A percentile compares a stretch with the other conserved stretches of the same genome.
phyloP scores from a whole-genome alignment of 2,329 filamentous ascomycete species.

The Corniculantispora saksenae region DNA sequence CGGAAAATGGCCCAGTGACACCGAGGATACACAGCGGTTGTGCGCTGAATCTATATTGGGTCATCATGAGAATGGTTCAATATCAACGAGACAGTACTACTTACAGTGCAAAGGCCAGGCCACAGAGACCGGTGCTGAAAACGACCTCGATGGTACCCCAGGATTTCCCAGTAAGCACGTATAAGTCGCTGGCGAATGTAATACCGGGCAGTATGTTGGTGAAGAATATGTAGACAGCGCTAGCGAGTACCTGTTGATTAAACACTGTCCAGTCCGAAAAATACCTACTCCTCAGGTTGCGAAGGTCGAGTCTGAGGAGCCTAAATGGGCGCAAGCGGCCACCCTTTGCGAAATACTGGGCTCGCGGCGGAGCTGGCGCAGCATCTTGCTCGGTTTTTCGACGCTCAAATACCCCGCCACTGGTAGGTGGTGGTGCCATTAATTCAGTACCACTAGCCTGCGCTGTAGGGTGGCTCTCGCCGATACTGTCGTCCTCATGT shows the following conservation, averaged over 20 bases:
- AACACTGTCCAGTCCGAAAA: conserved; percentile 58
- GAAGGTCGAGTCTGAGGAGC: conserved; percentile 50
- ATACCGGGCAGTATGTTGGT: conserved; percentile 67
- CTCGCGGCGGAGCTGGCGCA: conserved; percentile 4
- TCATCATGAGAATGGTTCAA: neutral
- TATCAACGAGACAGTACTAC: conserved; percentile 20
- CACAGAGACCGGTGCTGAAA: conserved; percentile 65
- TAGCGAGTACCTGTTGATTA: conserved; percentile 64
- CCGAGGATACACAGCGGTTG: conserved; percentile 67
- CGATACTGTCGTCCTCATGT: neutral
- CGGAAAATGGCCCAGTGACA: conserved; percentile 67
- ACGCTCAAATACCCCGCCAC: neutral
- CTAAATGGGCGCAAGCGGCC: conserved; percentile 53
- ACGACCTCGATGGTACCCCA: conserved; percentile 70
- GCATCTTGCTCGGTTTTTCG: neutral
- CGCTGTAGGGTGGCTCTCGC: neutral
- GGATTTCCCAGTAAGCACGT: conserved; percentile 60
- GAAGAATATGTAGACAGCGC: conserved; percentile 67
- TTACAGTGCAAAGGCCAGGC: conserved; percentile 62
- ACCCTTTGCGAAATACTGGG: conserved; percentile 33
- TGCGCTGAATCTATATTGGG: conserved; percentile 46
- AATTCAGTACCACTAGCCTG: neutral
- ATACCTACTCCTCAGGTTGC: conserved; percentile 48
- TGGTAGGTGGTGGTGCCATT: neutral
- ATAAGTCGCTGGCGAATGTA: conserved; percentile 66